Evolutionary conservation across 768 basidiomycete genomes (phyloP).

Genomic region (Psilocybe cubensis): DNA sequence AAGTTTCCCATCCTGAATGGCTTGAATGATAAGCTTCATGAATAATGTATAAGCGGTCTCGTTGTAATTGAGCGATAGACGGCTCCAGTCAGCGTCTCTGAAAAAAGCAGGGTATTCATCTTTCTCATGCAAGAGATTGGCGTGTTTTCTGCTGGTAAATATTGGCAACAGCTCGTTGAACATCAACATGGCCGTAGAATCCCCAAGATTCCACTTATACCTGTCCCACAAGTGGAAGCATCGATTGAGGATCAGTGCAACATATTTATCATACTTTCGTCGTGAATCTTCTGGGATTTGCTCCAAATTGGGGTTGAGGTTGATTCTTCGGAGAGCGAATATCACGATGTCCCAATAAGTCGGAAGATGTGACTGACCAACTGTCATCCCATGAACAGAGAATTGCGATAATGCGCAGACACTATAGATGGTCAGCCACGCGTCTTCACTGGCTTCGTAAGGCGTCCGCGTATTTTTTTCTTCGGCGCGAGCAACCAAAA

Average conservation of each 20-base stretch:
- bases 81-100: conserved; percentile 51
- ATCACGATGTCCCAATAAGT: conserved; percentile 71
- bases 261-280: conserved; percentile 69
- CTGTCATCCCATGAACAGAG: conserved; percentile 50
- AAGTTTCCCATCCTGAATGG: conserved; percentile 36
- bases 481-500: conserved; percentile 26
- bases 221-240: conserved; percentile 72
- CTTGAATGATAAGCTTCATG: conserved; percentile 79
- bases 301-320: no score
- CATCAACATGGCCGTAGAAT: conserved; percentile 46
- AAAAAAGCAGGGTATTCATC: conserved; percentile 78
- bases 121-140: conserved; percentile 64
- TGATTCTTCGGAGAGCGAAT: conserved; percentile 60
- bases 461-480: conserved; percentile 23
- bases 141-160: conserved; percentile 78
- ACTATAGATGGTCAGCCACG: conserved; percentile 74
- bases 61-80: conserved; percentile 51
- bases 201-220: conserved; percentile 79
- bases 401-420: conserved; percentile 83
- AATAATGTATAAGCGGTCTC: conserved; percentile 84
- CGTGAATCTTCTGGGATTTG: conserved; percentile 38
- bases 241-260: conserved; percentile 68
- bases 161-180: conserved; percentile 70
- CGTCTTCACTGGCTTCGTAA: conserved; percentile 54
- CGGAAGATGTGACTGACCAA: conserved; percentile 39